A percentile compares a stretch with the other conserved stretches of the same genome.
Evolutionary conservation across 2,329 filamentous ascomycete genomes (phyloP).

Genomic region (Lasiodiplodia gonubiensis): DNA sequence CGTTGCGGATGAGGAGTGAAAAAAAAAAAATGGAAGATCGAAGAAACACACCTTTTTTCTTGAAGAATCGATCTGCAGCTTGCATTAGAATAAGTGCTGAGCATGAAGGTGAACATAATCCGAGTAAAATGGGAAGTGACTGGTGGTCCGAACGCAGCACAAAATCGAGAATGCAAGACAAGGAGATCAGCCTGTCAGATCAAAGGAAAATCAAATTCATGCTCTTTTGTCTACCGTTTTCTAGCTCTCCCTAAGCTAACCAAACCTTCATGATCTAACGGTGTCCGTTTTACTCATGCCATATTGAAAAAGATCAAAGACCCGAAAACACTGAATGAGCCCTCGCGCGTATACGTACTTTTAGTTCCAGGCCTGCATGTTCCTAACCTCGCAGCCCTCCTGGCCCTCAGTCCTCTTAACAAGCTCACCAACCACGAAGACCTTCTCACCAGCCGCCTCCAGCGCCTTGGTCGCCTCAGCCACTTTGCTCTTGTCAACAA

Average conservation of each 20-base stretch:
- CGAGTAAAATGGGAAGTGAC: neutral
- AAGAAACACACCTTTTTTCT: neutral
- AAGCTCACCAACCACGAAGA: constrained; percentile 77
- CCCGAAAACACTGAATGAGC: neutral
- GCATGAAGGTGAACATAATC: neutral
- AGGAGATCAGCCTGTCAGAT: neutral
- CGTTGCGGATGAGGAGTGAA: neutral
- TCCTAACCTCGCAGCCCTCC: constrained; percentile 67
- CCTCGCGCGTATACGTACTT: neutral
- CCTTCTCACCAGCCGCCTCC: constrained; percentile 72
- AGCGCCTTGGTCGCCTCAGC: constrained; percentile 66
- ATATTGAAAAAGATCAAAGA: neutral
- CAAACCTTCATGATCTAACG: neutral
- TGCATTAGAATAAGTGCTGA: neutral
- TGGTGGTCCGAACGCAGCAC: neutral
- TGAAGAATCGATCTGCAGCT: neutral
- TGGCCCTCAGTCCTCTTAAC: constrained; percentile 60
- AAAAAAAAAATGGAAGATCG: neutral
- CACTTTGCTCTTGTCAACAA: constrained; percentile 71
- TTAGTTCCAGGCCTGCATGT: constrained; percentile 58
- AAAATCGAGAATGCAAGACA: neutral
- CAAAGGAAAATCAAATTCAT: neutral
- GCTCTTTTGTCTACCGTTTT: neutral
- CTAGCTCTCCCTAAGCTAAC: neutral
- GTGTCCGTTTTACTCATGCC: neutral